phyloP scores from a whole-genome alignment of 371 early-diverging fungal species.

The Catenaria anguillulae region DNA sequence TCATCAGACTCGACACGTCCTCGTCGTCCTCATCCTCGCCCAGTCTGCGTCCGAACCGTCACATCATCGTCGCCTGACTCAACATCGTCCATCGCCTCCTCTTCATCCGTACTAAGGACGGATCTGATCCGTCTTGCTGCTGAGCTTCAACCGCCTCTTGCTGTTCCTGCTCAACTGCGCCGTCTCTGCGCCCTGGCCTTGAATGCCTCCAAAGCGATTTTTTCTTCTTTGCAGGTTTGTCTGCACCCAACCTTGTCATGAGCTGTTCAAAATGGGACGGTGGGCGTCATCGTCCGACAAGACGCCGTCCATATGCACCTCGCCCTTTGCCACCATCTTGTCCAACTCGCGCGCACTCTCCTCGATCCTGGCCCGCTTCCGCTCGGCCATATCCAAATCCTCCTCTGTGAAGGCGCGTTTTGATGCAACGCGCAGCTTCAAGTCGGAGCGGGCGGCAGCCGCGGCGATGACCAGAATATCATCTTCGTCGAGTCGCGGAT shows the following conservation, averaged over 20 bases:
- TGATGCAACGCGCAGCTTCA: neutral
- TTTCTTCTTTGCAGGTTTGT: neutral
- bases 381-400: conserved; percentile 3
- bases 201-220: neutral
- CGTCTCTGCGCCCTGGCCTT: no score
- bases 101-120: no score
- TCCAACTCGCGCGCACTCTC: no score
- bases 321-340: no score
- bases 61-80: no score
- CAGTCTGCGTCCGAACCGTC: no score
- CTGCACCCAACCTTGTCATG: neutral
- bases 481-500: neutral
- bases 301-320: no score
- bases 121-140: no score
- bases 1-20: neutral
- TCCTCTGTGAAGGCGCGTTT: conserved; percentile 5
- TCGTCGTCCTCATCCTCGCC: neutral
- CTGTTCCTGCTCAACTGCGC: no score
- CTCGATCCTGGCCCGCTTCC: no score
- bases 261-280: neutral
- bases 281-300: neutral
- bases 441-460: neutral
- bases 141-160: neutral
- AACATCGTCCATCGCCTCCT: neutral
- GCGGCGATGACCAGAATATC: no score